Base-by-base conservation (phyloP, 306 rosid genomes). In the Adenanthera pavonina region DNA sequence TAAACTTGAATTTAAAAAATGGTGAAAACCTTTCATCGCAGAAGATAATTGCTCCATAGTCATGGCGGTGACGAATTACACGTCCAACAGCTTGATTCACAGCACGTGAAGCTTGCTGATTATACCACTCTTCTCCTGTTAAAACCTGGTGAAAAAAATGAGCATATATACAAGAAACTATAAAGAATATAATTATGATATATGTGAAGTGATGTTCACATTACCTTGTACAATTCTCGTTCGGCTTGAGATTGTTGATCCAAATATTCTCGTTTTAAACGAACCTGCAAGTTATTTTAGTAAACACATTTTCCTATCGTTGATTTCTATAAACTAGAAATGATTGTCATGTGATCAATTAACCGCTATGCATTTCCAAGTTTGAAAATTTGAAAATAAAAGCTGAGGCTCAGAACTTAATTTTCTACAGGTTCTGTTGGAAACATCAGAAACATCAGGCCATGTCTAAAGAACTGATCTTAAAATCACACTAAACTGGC, bases 51-150 rank as follows among this genome's bases (percentile, higher is more conserved):
- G 98, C 98, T 76, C 98, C 98, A 76, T 95, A 95, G 88, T 95
- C 98, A 85, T 92, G 88, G 69, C 97, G 95, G 79, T 95, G 98
- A 74, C 98, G 97, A 82, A 95, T 95, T 59, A 95, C 97, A 85
- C 98, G 98, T 64, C 98, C 98, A 83, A 95, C 90, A 65, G 98
- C 97, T 84, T 95, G 98, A 84, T 95, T 95, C 85, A 95, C 97
- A 59, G 98, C 98, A 82, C 97, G 89, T 60, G 91, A 88, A 80
- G 98, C 98, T 88, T 92, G 98, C 75, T 95, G 98, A 80, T 86
- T 92, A 83, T 95, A 95, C 98, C 98, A 95, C 60, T 91, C 97
- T 59, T 91, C 97, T 85, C 98, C 97, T 5, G 89, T 91, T 71
- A 95, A 83, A 91, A 64, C 85, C 89, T 89, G 77, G 69, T 81